These are phyloP conservation scores for Antitrichia curtipendula DNA, from an alignment of 225 moss, liverwort and hornwort species.

Conservation along the genomic window DNA sequence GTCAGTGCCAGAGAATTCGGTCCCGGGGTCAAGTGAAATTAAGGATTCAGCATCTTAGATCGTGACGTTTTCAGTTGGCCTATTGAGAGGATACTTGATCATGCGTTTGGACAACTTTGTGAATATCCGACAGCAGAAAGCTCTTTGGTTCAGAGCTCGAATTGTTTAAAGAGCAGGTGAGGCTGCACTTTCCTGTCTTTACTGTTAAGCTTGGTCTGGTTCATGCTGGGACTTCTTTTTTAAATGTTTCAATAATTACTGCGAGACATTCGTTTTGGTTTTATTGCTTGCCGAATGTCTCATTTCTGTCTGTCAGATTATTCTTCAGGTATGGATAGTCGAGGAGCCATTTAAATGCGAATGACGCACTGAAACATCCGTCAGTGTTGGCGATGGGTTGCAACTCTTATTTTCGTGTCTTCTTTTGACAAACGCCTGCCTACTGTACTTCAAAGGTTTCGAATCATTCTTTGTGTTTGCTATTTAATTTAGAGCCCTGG, in stretches of 20 bases:
- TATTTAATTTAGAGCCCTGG: not conserved
- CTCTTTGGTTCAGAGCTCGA: not conserved
- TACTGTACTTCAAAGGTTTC: not conserved
- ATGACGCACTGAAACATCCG: not conserved
- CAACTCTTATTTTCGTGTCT: not conserved
- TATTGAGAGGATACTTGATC: not conserved
- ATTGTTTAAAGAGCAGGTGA: constrained; percentile 9
- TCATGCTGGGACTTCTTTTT: not conserved
- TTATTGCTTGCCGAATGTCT: not conserved
- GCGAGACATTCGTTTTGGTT: not conserved
- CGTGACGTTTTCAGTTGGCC: not conserved
- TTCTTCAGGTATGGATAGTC: not conserved
- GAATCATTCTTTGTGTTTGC: not conserved
- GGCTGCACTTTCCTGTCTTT: not conserved
- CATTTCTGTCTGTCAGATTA: not conserved
- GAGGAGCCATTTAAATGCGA: not conserved
- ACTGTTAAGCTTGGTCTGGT: not conserved
- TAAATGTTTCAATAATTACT: not conserved
- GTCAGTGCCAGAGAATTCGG: not conserved
- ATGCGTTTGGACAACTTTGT: not conserved
- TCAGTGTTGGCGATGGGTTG: not conserved
- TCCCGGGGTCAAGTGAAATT: not conserved
- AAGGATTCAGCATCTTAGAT: not conserved
- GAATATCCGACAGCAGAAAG: not conserved
- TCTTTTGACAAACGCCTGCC: not conserved